Conservation (phyloP, 192 early-diverging fungal species). For the Phycomyces nitens region DNA sequence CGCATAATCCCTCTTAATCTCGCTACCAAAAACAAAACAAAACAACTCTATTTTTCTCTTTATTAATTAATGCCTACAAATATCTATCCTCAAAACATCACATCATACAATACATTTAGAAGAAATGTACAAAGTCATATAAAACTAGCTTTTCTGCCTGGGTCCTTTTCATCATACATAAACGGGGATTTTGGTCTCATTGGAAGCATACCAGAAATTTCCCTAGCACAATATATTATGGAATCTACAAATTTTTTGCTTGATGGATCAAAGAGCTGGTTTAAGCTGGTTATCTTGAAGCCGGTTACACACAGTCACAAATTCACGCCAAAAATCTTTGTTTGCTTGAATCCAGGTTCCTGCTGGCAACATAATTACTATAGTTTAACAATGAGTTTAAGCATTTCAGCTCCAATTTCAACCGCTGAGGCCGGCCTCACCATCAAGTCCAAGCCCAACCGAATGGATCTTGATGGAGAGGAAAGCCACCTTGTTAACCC, state of each 20-base stretch:
- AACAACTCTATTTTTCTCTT: too few relatives aligned
- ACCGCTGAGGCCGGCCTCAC: not conserved
- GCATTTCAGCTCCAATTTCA: not conserved
- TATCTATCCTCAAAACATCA: too few relatives aligned
- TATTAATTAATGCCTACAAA: too few relatives aligned
- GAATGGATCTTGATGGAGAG: conserved; percentile 42
- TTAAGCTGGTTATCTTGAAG: not conserved
- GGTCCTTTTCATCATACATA: too few relatives aligned
- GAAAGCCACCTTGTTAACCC: conserved; percentile 63
- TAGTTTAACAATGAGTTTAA: not conserved
- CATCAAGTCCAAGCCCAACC: not conserved
- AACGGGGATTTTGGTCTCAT: not conserved
- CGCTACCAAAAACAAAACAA: too few relatives aligned
- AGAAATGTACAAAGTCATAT: too few relatives aligned
- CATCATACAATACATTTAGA: too few relatives aligned
- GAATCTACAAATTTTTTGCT: too few relatives aligned
- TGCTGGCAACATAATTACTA: not conserved
- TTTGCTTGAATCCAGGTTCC: not conserved
- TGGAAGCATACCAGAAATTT: too few relatives aligned
- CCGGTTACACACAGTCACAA: conserved; percentile 1
- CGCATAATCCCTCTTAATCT: too few relatives aligned
- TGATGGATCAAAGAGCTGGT: not conserved
- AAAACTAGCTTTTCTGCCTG: too few relatives aligned
- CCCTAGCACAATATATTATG: too few relatives aligned
- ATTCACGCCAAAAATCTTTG: not conserved